phyloP scores from a whole-genome alignment of 495 filamentous ascomycete genomes.

The Penicillium lividum region DNA sequence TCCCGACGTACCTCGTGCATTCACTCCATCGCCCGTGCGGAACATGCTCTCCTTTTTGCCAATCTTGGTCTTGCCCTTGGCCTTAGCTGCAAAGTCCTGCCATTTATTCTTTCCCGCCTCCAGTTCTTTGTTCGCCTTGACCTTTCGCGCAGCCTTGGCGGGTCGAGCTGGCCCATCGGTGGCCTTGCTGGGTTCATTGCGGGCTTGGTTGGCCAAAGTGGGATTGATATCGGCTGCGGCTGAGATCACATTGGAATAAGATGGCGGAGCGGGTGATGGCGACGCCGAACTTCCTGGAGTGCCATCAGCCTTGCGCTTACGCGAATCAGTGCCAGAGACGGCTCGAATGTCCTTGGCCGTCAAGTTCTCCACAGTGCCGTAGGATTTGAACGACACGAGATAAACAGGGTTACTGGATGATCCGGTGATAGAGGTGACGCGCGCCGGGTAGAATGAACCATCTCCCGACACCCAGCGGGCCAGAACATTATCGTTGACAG shows the following conservation, averaged over 20 bases:
- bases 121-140: slow-evolving; percentile 86
- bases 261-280: slow-evolving; percentile 43
- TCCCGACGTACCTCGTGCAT: slow-evolving; percentile 70
- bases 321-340: slow-evolving; percentile 61
- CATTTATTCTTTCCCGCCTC: slow-evolving; percentile 91
- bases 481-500: slow-evolving; percentile 86
- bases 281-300: slow-evolving; percentile 56
- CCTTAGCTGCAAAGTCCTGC: slow-evolving; percentile 86
- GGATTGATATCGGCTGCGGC: slow-evolving; percentile 86
- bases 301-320: slow-evolving; percentile 91
- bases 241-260: slow-evolving; percentile 70
- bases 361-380: slow-evolving; percentile 79
- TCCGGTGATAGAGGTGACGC: slow-evolving; percentile 91
- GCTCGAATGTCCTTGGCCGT: slow-evolving; percentile 83
- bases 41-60: slow-evolving; percentile 98
- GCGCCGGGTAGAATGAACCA: slow-evolving; percentile 86
- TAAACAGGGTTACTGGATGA: slow-evolving; percentile 86
- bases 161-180: slow-evolving; percentile 66
- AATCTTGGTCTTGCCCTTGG: slow-evolving; percentile 75
- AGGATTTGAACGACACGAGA: slow-evolving; percentile 89
- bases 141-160: slow-evolving; percentile 71
- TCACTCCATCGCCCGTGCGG: slow-evolving; percentile 79
- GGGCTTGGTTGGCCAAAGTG: slow-evolving; percentile 68
- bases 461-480: slow-evolving; percentile 91
- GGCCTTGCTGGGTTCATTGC: slow-evolving; percentile 64